Conservation (phyloP, 805 yeast species). For the Candida tammaniensis region DNA sequence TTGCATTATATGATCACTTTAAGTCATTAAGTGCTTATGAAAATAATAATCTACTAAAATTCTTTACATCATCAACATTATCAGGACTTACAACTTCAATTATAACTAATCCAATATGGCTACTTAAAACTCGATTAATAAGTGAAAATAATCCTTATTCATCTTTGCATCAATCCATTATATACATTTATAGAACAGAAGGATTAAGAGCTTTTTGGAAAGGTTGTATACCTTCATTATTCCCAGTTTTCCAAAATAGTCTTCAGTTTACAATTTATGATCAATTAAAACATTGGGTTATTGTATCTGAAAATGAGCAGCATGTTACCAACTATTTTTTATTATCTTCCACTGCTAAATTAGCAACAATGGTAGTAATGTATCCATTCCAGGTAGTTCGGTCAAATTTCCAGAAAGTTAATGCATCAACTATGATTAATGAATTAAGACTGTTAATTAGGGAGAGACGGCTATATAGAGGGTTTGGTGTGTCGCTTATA, state of each 20-base stretch:
- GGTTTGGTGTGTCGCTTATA: constrained; percentile 70
- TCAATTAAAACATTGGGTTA: constrained; percentile 49
- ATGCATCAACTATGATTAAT: constrained; percentile 20
- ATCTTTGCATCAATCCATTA: constrained; percentile 55
- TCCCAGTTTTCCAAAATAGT: constrained; percentile 88
- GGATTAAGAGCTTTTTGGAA: constrained; percentile 66
- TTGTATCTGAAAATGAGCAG: constrained; percentile 20
- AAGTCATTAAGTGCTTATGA: constrained; percentile 27
- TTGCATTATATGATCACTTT: constrained; percentile 66
- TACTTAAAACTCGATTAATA: constrained; percentile 83
- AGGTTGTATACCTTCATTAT: constrained; percentile 70
- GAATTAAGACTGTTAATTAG: constrained; percentile 40
- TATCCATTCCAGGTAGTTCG: constrained; percentile 85
- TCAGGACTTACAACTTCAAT: constrained; percentile 79
- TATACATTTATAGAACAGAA: constrained; percentile 47
- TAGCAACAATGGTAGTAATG: constrained; percentile 60
- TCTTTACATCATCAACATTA: constrained; percentile 32
- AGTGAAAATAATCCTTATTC: constrained; percentile 61
- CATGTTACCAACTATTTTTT: constrained; percentile 40
- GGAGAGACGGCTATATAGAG: constrained; percentile 72
- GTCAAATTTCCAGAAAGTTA: constrained; percentile 62
- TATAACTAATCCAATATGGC: constrained; percentile 93
- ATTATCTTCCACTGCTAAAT: constrained; percentile 68
- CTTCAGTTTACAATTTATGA: constrained; percentile 86
- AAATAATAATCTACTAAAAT: constrained; percentile 20